Evolutionary conservation across 2,329 filamentous ascomycete species (phyloP), one percentile per base, ranked within the genome.

Genomic region (Neonectria punicea): DNA sequence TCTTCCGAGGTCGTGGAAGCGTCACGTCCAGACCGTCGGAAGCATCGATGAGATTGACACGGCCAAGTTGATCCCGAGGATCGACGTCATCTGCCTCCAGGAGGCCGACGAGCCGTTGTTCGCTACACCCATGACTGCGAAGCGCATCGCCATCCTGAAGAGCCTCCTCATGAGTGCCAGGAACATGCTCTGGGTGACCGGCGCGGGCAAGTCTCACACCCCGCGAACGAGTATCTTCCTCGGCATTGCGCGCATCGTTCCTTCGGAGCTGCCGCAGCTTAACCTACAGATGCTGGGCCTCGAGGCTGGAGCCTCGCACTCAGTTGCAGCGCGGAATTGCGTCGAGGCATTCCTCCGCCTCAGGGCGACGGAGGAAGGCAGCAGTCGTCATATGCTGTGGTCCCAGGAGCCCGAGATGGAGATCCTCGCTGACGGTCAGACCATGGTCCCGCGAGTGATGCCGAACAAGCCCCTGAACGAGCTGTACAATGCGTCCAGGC

Each of bases 101-200:
- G 63, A 66, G 14, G 53, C 49, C 5, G 58, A 65, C 22, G 62
- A 67, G 18, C 59, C 65, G 1, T 11, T 67, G 16, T 65, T 65
- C 39, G 51, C 57, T 10, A 62, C 58, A 2, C 63, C 58, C 16
- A 46, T 65, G 57, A 56, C 65, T 2, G 32, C 47, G 14, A 39
- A 65, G 25, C 36, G 54, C 16, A 59, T 67, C 28, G 32, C 25
- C 2, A 39, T 59, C 28, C 53, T 67, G 13, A 54, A 67, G 61
- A 46, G 10, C 10, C 34, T 67, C 13, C 28, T 67, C 1, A 46
- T 58, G 47, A 61, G 39, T 18, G 28, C 65, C 4, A 54, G 44
- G 34, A 67, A 58, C 22, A 28, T 65, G 56, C 57, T 67, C 2
- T 67, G 65, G 65, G 62, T 67, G 11, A 67, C 61, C 11, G 54